Evolutionary conservation across 2,329 filamentous ascomycete species (phyloP).

Genomic region (Coniochaeta sp.): DNA sequence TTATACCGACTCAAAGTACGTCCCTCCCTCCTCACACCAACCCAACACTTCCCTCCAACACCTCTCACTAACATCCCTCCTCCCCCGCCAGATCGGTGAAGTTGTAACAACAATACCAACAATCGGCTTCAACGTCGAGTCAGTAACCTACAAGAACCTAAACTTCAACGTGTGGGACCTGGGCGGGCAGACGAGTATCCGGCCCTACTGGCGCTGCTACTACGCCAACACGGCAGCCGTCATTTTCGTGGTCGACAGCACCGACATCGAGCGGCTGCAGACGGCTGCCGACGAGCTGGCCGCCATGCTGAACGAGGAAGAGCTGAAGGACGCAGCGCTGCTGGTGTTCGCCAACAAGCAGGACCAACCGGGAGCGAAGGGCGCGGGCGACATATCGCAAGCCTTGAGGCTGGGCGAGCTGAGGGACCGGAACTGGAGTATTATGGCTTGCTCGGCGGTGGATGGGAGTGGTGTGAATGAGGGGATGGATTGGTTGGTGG

Average conservation of each 20-base stretch:
- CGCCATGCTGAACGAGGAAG: constrained; percentile 95
- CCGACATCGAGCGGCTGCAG: constrained; percentile 89
- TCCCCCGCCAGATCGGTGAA: constrained; percentile 89
- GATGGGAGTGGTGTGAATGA: constrained; percentile 92
- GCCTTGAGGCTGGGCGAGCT: constrained; percentile 84
- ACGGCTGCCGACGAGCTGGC: constrained; percentile 89
- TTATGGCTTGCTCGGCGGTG: constrained; percentile 94
- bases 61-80: not conserved
- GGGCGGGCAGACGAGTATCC: constrained; percentile 95
- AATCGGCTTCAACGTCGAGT: constrained; percentile 99
- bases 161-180: constrained; percentile 99
- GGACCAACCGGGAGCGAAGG: constrained; percentile 94
- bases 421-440: constrained; percentile 97
- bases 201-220: constrained; percentile 99
- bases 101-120: constrained; percentile 99
- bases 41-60: not conserved
- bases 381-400: constrained; percentile 93
- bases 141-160: constrained; percentile 94
- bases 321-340: constrained; percentile 84
- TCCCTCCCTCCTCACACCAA: too few species aligned
- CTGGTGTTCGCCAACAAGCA: constrained; percentile 99
- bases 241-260: constrained; percentile 97
- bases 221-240: constrained; percentile 98
- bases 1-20: constrained; percentile 89
- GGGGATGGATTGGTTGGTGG: constrained; percentile 98